A percentile compares a stretch with the other conserved stretches of the same genome.
These are phyloP conservation scores for Castanea mollissima DNA, from an alignment of 306 rosid species.

Conservation along the genomic window DNA sequence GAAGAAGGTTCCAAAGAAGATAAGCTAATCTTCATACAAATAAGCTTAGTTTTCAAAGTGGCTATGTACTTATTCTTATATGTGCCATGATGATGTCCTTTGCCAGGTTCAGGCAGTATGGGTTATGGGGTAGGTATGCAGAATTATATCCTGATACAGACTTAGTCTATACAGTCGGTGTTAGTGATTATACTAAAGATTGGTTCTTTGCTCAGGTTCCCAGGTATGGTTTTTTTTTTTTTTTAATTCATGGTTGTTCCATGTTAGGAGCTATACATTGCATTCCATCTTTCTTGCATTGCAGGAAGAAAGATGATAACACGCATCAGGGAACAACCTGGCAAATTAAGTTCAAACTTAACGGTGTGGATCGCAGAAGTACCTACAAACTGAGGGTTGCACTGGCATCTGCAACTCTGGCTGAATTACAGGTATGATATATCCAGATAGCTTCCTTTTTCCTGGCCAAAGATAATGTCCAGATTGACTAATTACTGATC, in stretches of 20 bases:
- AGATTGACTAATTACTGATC: background rate
- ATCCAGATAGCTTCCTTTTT: background rate
- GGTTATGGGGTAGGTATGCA: conserved; percentile 88
- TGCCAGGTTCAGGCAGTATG: conserved; percentile 85
- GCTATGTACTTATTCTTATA: background rate
- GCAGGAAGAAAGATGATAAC: conserved; percentile 63
- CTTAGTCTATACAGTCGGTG: conserved; percentile 63
- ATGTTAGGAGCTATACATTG: background rate
- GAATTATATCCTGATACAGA: conserved; percentile 73
- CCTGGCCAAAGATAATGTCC: background rate
- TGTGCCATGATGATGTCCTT: background rate
- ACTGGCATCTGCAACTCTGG: conserved; percentile 67
- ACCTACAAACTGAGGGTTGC: conserved; percentile 70
- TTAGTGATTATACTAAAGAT: conserved; percentile 67
- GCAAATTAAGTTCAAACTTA: conserved; percentile 76
- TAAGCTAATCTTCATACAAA: background rate
- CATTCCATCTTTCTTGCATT: background rate
- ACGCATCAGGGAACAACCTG: conserved; percentile 88
- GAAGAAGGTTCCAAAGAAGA: too few relatives aligned
- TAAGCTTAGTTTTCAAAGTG: background rate
- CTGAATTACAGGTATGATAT: conserved; percentile 75
- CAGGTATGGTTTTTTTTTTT: conserved; percentile 40
- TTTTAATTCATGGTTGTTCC: background rate
- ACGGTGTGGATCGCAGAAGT: conserved; percentile 37
- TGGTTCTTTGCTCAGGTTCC: conserved; percentile 95